These are phyloP conservation scores for Fraxinus dipetala DNA, from an alignment of 305 asterid species.

Conservation along the genomic window DNA sequence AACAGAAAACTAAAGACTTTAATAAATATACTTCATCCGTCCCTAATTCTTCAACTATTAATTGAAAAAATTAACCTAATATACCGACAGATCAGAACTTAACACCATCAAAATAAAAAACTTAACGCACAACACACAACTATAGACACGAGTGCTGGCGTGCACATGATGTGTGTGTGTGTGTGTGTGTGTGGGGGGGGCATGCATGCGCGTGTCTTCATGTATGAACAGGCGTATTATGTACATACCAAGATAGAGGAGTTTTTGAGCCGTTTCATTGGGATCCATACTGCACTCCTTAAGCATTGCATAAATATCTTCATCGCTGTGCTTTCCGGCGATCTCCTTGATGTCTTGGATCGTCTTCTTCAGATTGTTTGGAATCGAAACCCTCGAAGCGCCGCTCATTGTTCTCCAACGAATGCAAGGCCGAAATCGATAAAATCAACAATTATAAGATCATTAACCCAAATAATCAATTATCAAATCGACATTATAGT, in stretches of 20 bases:
- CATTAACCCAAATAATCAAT: neutral
- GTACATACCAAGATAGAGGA: slow-evolving; percentile 50
- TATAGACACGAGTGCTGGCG: neutral
- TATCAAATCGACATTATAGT: neutral
- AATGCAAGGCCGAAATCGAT: neutral
- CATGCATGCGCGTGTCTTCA: neutral
- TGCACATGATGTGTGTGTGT: neutral
- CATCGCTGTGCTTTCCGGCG: slow-evolving; percentile 54
- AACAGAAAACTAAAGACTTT: slow-evolving; percentile 1
- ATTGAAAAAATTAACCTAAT: neutral
- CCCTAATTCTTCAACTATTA: neutral
- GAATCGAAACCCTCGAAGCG: slow-evolving; percentile 38
- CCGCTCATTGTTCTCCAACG: slow-evolving; percentile 29
- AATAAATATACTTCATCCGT: neutral
- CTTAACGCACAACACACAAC: neutral
- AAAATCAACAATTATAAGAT: neutral
- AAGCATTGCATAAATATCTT: slow-evolving; percentile 56
- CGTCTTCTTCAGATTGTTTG: slow-evolving; percentile 36
- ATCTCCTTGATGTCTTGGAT: slow-evolving; percentile 56
- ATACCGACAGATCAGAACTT: slow-evolving; percentile 14
- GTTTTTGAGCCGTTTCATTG: slow-evolving; percentile 57
- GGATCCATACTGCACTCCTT: slow-evolving; percentile 72
- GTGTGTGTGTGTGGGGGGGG: neutral
- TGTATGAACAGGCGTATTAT: neutral
- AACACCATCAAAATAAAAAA: neutral